Conservation (phyloP, 345 rosid genomes). For the Brassica cretica region DNA sequence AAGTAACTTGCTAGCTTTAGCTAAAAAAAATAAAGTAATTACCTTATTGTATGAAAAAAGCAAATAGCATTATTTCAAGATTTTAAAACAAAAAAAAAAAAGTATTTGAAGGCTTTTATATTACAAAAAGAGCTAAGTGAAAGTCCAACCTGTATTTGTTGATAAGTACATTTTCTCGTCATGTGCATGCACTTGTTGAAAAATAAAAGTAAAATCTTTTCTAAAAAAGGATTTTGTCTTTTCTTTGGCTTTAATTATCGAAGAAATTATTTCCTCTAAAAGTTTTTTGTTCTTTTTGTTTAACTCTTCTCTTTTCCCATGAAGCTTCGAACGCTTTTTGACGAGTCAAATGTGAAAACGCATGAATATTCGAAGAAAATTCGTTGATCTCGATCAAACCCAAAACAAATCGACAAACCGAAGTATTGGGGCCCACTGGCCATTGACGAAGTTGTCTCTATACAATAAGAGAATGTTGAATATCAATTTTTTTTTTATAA, state of each 20-base stretch:
- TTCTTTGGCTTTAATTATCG: slow-evolving; percentile 36
- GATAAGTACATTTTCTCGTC: slow-evolving; percentile 28
- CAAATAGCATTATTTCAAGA: slow-evolving; percentile 19
- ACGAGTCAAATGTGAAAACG: slow-evolving; percentile 16
- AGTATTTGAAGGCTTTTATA: not conserved
- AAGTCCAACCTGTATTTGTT: slow-evolving; percentile 36
- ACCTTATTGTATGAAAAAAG: slow-evolving; percentile 30
- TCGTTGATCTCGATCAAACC: not conserved
- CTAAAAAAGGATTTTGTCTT: slow-evolving; percentile 28
- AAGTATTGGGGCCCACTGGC: not conserved
- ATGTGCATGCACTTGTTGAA: slow-evolving; percentile 38
- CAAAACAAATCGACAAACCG: slow-evolving; percentile 1
- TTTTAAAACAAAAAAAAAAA: not conserved
- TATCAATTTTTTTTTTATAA: no score
- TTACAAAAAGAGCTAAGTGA: slow-evolving; percentile 23
- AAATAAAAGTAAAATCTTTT: not conserved
- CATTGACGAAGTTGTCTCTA: not conserved
- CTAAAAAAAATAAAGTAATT: slow-evolving; percentile 31
- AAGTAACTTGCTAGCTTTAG: slow-evolving; percentile 19
- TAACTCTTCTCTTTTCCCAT: slow-evolving; percentile 12
- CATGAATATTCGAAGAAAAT: not conserved
- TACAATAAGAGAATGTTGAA: no score
- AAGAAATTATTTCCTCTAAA: slow-evolving; percentile 8
- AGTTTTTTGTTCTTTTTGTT: not conserved
- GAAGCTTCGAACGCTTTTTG: slow-evolving; percentile 39